Evolutionary conservation across 78 protist species (phyloP), one percentile per base, ranked within the genome.

Genomic region (Anaeramoeba ignava): DNA sequence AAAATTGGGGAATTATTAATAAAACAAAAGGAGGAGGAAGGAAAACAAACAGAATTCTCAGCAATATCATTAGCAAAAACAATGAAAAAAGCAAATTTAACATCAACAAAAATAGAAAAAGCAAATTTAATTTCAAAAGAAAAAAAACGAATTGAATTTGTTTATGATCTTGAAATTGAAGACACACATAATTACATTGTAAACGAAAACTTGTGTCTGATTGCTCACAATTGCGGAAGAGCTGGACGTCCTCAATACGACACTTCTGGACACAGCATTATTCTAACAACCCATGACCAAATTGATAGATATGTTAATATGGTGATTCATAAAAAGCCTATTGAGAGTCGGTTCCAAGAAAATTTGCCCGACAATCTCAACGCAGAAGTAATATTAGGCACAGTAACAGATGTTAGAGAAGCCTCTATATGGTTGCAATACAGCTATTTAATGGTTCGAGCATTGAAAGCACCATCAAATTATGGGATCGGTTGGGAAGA

Each of bases 191-290:
- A n/a, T n/a, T n/a, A n/a, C n/a, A n/a, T n/a, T 67, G 78, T 67
- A 31, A 67, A 31, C 78, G 39, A 31, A 31, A 67, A 67, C 78
- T 67, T n/a, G 31, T 67, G 78, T 67, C 78, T 67, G 31, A n/a
- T n/a, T 31, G 31, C 78, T n/a, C 78, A 67, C 31, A 91, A 93
- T 67, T 95, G 94, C 78, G 98, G 99, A 27, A 94, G 99, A 3
- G 99, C 99, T 0, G 99, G 99, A 17, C 93, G 99, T 34, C 99
- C 99, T 37, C 99, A 97, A 89, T 98, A 88, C 80, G 99, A 98
- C 84, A 89, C 90, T 1, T 37, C 42, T 78, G 99, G 98, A 31
- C 92, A 90, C 68, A 97, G 92, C n/a, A 88, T 92, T 91, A 88
- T 98, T 39, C 67, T 98, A 82, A 97, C 99, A 17, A 3, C 88